Evolutionary conservation across 106 monocot genomes (phyloP).

Genomic region (Dendrobium chrysotoxum): DNA sequence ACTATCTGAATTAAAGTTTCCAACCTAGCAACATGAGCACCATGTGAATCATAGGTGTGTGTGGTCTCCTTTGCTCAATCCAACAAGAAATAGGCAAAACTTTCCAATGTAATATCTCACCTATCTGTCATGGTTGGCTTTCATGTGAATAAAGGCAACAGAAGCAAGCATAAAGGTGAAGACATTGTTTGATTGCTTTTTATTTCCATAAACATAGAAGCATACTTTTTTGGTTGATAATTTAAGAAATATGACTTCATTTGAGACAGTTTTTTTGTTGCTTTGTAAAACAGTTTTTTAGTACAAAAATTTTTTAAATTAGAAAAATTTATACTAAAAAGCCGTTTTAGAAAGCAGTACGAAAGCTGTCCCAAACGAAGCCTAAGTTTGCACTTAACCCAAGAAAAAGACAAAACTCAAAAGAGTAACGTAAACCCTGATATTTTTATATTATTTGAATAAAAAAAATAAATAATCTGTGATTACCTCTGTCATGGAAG

Average conservation of each 20-base stretch:
- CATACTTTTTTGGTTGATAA: background rate
- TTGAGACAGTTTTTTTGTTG: no score
- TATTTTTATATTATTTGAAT: background rate
- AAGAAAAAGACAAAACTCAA: background rate
- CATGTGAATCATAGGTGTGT: background rate
- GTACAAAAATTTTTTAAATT: no score
- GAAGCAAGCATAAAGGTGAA: background rate
- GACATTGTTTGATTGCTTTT: background rate
- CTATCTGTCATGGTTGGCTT: background rate
- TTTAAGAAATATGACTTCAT: no score
- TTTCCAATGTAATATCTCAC: background rate
- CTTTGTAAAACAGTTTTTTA: no score
- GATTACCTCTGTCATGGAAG: constrained; percentile 74
- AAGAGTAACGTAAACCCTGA: background rate
- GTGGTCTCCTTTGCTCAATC: background rate
- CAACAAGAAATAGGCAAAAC: background rate
- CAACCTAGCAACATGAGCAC: constrained; percentile 6
- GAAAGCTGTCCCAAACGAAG: no score
- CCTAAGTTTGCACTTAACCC: no score
- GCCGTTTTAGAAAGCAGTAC: no score
- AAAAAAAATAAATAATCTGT: background rate
- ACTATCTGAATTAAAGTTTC: background rate
- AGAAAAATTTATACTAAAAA: no score
- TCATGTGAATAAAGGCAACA: background rate
- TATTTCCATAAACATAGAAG: background rate